Evolutionary conservation across 169 alveolate genomes (phyloP).

Genomic region (Babesia gibsoni): DNA sequence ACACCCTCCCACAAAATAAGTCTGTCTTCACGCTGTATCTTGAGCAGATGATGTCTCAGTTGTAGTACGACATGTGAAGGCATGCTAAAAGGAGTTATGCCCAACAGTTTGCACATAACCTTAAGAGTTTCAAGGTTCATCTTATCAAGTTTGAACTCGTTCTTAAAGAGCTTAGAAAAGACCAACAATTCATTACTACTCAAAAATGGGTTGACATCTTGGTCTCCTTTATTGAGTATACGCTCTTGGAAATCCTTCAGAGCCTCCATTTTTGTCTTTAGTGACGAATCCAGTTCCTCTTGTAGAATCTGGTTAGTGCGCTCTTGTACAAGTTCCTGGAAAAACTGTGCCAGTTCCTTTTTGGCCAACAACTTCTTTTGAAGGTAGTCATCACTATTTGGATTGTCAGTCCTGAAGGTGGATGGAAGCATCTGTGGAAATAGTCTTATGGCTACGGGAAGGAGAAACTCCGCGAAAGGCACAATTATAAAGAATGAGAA

Average conservation of each 20-base stretch:
- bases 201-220: constrained; percentile 76
- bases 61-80: constrained; percentile 82
- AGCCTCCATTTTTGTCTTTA: constrained; percentile 70
- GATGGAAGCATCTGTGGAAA: constrained; percentile 88
- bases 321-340: constrained; percentile 81
- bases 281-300: constrained; percentile 69
- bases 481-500: constrained; percentile 83
- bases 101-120: constrained; percentile 81
- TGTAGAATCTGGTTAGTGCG: constrained; percentile 67
- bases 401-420: constrained; percentile 76
- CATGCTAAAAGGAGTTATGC: constrained; percentile 81
- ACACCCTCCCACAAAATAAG: constrained; percentile 87
- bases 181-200: constrained; percentile 70
- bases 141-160: constrained; percentile 82
- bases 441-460: constrained; percentile 82
- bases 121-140: constrained; percentile 82
- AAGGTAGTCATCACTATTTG: constrained; percentile 72
- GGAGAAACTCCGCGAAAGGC: constrained; percentile 84
- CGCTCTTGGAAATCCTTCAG: constrained; percentile 79
- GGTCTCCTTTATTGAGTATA: constrained; percentile 72
- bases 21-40: constrained; percentile 81
- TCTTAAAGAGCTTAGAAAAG: constrained; percentile 79
- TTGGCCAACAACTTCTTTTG: constrained; percentile 82
- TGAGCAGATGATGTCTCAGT: constrained; percentile 76
- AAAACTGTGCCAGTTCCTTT: constrained; percentile 82